These are phyloP conservation scores for Emydomyces testavorans DNA, from an alignment of 2,329 filamentous ascomycete genomes.

Conservation along the genomic window DNA sequence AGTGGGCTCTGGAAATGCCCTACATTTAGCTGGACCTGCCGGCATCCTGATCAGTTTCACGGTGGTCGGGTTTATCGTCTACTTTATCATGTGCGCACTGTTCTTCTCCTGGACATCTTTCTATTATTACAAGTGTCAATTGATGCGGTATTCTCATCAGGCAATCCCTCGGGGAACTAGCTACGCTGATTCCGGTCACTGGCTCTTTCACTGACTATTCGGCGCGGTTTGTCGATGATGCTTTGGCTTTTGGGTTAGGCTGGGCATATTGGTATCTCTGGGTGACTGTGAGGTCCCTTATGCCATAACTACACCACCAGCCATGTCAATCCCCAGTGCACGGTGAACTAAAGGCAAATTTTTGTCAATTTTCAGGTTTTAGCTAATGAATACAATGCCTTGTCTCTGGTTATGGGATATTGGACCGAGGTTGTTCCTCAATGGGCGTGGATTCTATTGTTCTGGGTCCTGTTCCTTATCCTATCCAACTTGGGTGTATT, in stretches of 20 bases:
- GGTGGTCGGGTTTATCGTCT: slow-evolving; percentile 58
- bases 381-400: slow-evolving; percentile 39
- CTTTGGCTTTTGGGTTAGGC: slow-evolving; percentile 56
- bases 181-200: slow-evolving; percentile 59
- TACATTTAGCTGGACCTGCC: slow-evolving; percentile 58
- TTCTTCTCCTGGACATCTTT: neutral
- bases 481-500: slow-evolving; percentile 34
- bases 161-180: slow-evolving; percentile 64
- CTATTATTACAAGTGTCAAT: neutral
- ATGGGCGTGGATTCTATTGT: slow-evolving; percentile 40
- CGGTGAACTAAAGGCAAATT: too few relatives aligned
- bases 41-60: slow-evolving; percentile 62
- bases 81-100: slow-evolving; percentile 29
- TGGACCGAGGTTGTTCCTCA: slow-evolving; percentile 37
- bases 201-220: slow-evolving; percentile 61
- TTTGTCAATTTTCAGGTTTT: too few relatives aligned
- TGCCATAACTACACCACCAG: too few relatives aligned
- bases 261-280: slow-evolving; percentile 55
- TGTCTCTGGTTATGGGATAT: slow-evolving; percentile 36
- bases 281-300: slow-evolving; percentile 26
- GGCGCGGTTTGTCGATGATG: slow-evolving; percentile 59
- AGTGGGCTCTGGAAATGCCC: slow-evolving; percentile 58
- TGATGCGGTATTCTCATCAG: slow-evolving; percentile 38
- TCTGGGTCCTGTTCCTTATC: slow-evolving; percentile 35
- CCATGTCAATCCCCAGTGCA: too few relatives aligned